Conservation (phyloP, 1,284 basidiomycete genomes). For the Microbotryum silenes-acaulis region DNA sequence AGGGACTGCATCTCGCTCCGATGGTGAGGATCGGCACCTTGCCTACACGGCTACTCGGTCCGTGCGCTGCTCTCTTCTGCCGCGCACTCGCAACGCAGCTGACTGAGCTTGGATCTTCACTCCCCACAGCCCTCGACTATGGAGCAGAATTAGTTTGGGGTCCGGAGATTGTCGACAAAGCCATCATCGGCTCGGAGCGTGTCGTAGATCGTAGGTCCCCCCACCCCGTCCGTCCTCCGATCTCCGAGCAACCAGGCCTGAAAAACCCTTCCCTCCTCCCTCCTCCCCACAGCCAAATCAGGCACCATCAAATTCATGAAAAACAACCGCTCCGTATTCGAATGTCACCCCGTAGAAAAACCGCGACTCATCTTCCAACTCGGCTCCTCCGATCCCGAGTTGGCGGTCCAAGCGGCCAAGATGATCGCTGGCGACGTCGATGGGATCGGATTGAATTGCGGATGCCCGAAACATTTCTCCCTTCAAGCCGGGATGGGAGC, state of each 20-base stretch:
- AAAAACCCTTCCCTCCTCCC: neutral
- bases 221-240: neutral
- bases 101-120: constrained; percentile 44
- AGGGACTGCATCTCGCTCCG: constrained; percentile 57
- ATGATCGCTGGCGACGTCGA: constrained; percentile 81
- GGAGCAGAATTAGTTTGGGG: constrained; percentile 95
- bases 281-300: constrained; percentile 54
- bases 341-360: constrained; percentile 89
- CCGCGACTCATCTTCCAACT: constrained; percentile 86
- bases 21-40: constrained; percentile 85
- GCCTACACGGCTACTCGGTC: constrained; percentile 23
- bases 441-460: constrained; percentile 91
- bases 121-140: constrained; percentile 73
- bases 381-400: constrained; percentile 76
- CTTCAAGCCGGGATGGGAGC: constrained; percentile 95
- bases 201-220: constrained; percentile 67
- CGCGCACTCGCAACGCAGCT: too few species aligned
- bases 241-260: neutral
- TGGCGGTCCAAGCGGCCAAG: constrained; percentile 85
- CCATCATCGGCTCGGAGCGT: constrained; percentile 77
- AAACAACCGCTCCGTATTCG: constrained; percentile 70
- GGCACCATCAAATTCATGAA: constrained; percentile 82
- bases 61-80: neutral
- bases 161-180: constrained; percentile 93
- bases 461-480: constrained; percentile 63